A percentile compares a stretch with the other conserved stretches of the same genome.
Evolutionary conservation across 2,329 filamentous ascomycete species (phyloP).

Genomic region (Cladosporium sp.): DNA sequence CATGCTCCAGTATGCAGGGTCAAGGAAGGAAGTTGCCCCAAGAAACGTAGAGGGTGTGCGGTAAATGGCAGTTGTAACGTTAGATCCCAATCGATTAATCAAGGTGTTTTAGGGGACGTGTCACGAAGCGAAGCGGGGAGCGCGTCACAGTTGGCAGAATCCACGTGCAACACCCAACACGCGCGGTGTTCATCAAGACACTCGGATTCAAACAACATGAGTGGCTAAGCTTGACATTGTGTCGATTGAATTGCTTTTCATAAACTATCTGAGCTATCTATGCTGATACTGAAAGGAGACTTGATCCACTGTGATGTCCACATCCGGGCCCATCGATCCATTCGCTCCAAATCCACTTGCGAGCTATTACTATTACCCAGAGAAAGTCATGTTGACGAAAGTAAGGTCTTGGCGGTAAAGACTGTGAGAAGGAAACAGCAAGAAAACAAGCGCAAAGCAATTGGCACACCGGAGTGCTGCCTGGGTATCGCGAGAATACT

Average conservation of each 20-base stretch:
- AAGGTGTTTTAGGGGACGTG: background rate
- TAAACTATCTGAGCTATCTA: background rate
- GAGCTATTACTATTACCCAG: constrained; percentile 1
- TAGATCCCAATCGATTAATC: background rate
- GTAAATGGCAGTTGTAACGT: no score
- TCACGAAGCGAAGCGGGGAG: background rate
- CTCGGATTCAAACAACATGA: no score
- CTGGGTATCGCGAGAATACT: background rate
- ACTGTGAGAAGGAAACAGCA: background rate
- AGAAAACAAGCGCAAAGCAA: background rate
- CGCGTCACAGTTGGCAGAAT: background rate
- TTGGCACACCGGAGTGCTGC: background rate
- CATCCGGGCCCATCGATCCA: background rate
- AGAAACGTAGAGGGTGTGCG: no score
- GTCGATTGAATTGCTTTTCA: background rate
- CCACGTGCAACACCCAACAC: no score
- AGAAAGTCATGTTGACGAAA: background rate
- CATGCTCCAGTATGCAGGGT: background rate
- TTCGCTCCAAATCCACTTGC: background rate
- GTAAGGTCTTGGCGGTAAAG: background rate
- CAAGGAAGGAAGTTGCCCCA: no score
- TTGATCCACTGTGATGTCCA: background rate
- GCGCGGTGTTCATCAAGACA: no score
- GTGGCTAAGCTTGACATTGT: no score
- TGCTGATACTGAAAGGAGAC: background rate